These are phyloP conservation scores for Colletotrichum zoysiae DNA, from an alignment of 2,329 filamentous ascomycete genomes.

Conservation along the genomic window DNA sequence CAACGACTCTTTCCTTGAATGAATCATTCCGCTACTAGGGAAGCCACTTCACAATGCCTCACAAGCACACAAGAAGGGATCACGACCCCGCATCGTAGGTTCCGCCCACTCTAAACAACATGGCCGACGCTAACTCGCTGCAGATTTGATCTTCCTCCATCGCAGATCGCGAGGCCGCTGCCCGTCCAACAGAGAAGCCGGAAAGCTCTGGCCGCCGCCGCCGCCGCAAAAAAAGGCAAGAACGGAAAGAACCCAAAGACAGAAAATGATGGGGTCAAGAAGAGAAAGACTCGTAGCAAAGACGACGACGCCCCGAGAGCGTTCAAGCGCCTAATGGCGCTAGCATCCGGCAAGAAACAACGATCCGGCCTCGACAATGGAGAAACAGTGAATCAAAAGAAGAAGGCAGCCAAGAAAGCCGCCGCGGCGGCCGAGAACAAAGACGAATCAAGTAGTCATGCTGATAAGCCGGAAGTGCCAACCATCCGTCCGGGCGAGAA, in stretches of 20 bases:
- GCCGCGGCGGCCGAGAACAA: conserved; percentile 43
- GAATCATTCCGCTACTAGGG: background rate
- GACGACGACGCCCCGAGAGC: conserved; percentile 88
- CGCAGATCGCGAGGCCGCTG: conserved; percentile 64
- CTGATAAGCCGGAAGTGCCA: conserved; percentile 57
- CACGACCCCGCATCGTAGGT: conserved; percentile 67
- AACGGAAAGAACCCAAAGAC: conserved; percentile 47
- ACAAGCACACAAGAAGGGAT: conserved; percentile 83
- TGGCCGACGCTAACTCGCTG: conserved; percentile 28
- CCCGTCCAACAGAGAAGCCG: conserved; percentile 54
- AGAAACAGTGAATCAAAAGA: conserved; percentile 45
- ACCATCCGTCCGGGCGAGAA: conserved; percentile 88
- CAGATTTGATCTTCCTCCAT: conserved; percentile 65
- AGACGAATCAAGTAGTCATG: conserved; percentile 30
- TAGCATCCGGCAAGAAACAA: conserved; percentile 71
- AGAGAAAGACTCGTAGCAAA: conserved; percentile 57
- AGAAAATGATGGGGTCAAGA: conserved; percentile 53
- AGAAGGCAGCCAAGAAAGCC: conserved; percentile 48
- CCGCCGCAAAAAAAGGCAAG: conserved; percentile 41
- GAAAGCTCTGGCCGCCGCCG: conserved; percentile 17
- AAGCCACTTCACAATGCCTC: conserved; percentile 72
- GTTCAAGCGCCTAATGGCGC: conserved; percentile 87
- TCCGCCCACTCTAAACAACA: background rate
- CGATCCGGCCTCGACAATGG: conserved; percentile 80
- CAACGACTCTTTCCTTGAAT: background rate